Conservation (phyloP, 2,329 filamentous ascomycete species). For the Neoascochyta sp. region DNA sequence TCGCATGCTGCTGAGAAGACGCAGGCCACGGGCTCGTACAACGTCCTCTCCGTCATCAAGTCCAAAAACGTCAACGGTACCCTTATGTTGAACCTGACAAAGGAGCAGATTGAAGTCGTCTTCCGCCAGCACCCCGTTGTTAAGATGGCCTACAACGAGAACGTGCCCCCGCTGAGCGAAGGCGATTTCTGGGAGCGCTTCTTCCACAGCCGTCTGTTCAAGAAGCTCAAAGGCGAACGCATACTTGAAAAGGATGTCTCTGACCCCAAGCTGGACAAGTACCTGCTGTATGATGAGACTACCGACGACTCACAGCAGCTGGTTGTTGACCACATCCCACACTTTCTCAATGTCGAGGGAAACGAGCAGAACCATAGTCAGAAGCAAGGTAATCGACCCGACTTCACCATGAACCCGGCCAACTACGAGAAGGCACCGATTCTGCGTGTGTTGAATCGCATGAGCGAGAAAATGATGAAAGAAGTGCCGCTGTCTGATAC, state of each 20-base stretch:
- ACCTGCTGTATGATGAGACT: conserved; percentile 69
- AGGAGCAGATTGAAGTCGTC: conserved; percentile 89
- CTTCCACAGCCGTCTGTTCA: conserved; percentile 85
- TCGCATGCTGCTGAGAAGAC: conserved; percentile 85
- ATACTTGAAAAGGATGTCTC: conserved; percentile 71
- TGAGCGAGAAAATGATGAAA: conserved; percentile 91
- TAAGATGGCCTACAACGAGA: conserved; percentile 86
- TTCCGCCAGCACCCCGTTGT: conserved; percentile 91
- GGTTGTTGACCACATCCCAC: conserved; percentile 66
- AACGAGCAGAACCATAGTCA: conserved; percentile 95
- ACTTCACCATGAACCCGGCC: conserved; percentile 81
- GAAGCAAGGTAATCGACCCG: conserved; percentile 78
- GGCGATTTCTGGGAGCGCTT: conserved; percentile 89
- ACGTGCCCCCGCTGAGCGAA: conserved; percentile 72
- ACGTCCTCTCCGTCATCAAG: conserved; percentile 87
- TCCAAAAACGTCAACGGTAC: conserved; percentile 66
- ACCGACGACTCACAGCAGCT: conserved; percentile 43
- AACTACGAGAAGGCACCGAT: conserved; percentile 77
- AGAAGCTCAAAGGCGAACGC: conserved; percentile 86
- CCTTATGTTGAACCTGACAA: conserved; percentile 76
- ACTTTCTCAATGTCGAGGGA: conserved; percentile 86
- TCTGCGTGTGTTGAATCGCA: conserved; percentile 79
- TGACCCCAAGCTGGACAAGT: conserved; percentile 80
- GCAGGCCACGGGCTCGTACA: conserved; percentile 86
- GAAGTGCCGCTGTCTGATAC: conserved; percentile 76